Evolutionary conservation across 73 alveolate genomes (phyloP).

Genomic region (Urostyla sp.): DNA sequence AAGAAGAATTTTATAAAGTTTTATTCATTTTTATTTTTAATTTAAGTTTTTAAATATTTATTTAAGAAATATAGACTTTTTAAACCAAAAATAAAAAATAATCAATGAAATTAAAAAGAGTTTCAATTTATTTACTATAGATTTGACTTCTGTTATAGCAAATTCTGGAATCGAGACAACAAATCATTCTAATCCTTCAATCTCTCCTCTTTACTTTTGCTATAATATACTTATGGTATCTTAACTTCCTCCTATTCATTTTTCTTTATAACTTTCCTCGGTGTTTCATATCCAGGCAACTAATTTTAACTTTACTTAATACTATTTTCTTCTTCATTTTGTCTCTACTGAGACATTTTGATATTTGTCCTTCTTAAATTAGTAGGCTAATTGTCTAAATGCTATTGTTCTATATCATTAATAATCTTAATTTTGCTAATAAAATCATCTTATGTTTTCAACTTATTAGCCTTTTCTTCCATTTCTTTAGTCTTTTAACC

Average conservation of each 20-base stretch:
- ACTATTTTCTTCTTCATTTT: background rate
- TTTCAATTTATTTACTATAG: background rate
- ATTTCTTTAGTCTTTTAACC: conserved; percentile 30
- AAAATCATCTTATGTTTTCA: conserved; percentile 6
- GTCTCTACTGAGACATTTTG: background rate
- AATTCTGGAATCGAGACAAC: conserved; percentile 48
- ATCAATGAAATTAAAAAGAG: background rate
- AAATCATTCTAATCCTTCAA: conserved; percentile 58
- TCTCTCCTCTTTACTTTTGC: conserved; percentile 55
- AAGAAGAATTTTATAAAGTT: background rate
- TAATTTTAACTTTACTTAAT: background rate
- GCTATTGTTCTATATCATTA: conserved; percentile 26
- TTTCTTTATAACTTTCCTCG: background rate
- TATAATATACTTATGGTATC: conserved; percentile 62
- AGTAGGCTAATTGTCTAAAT: background rate
- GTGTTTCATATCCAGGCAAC: background rate
- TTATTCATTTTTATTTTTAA: background rate
- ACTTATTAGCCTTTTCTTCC: conserved; percentile 19
- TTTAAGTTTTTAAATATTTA: background rate
- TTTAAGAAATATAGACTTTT: background rate
- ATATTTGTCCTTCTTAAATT: background rate
- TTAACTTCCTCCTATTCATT: conserved; percentile 37
- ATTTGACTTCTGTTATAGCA: conserved; percentile 10
- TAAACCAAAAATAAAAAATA: background rate
- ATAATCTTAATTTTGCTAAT: conserved; percentile 18